A percentile compares a stretch with the other conserved stretches of the same genome.
Conservation (phyloP, 148 eudicot species). For the Camellia japonica region DNA sequence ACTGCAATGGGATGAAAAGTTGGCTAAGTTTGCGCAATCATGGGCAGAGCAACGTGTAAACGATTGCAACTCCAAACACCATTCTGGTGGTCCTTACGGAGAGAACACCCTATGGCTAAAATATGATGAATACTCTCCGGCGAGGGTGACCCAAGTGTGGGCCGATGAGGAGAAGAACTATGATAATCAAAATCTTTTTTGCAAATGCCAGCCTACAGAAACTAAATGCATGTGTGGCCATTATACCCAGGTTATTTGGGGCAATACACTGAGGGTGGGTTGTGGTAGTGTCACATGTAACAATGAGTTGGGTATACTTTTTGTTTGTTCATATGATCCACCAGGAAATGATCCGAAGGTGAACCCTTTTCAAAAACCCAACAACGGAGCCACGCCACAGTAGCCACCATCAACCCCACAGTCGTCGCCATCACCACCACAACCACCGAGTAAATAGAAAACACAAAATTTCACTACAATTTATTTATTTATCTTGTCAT, state of each 20-base stretch:
- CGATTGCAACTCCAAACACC: slow-evolving; percentile 23
- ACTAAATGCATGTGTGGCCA: slow-evolving; percentile 39
- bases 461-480: background rate
- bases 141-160: slow-evolving; percentile 22
- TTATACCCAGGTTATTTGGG: slow-evolving; percentile 37
- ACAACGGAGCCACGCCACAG: no score
- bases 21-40: slow-evolving; percentile 19
- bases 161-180: slow-evolving; percentile 22
- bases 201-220: slow-evolving; percentile 21
- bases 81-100: slow-evolving; percentile 24
- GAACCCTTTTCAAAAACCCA: slow-evolving; percentile 14
- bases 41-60: slow-evolving; percentile 18
- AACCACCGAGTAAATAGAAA: no score
- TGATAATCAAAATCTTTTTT: background rate
- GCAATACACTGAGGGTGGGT: slow-evolving; percentile 24
- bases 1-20: slow-evolving; percentile 22
- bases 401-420: no score
- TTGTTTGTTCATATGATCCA: slow-evolving; percentile 40
- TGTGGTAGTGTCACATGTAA: slow-evolving; percentile 31
- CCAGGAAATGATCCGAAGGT: slow-evolving; percentile 12
- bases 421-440: no score
- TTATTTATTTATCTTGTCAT: background rate
- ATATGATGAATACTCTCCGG: slow-evolving; percentile 19
- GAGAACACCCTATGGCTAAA: slow-evolving; percentile 29
- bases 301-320: slow-evolving; percentile 18